Evolutionary conservation across 805 yeast species (phyloP).

Genomic region (Kuraishia floccosa): DNA sequence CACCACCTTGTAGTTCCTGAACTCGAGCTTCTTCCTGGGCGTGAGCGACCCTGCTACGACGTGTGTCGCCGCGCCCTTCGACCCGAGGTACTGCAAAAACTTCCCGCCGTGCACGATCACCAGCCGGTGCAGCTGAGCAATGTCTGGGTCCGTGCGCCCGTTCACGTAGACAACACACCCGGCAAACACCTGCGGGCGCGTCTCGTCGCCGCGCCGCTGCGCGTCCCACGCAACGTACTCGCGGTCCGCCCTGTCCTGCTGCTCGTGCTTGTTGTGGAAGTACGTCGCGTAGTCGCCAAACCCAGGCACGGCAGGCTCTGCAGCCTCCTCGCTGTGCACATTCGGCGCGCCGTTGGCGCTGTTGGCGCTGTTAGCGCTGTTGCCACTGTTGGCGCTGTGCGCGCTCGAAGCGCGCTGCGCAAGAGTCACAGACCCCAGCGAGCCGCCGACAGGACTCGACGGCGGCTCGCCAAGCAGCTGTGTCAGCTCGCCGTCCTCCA

Average conservation of each 20-base stretch:
- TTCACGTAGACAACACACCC: conserved; percentile 70
- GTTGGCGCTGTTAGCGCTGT: too few relatives aligned
- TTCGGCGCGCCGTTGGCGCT: too few relatives aligned
- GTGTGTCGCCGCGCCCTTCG: conserved; percentile 74
- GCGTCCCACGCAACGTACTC: conserved; percentile 37
- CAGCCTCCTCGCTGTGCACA: conserved; percentile 4
- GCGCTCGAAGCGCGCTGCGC: neutral
- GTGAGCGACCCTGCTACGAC: conserved; percentile 73
- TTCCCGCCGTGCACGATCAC: conserved; percentile 75
- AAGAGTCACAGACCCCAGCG: neutral
- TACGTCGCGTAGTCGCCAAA: conserved; percentile 66
- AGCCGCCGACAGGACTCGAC: too few relatives aligned
- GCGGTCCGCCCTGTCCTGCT: conserved; percentile 50
- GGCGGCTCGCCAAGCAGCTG: too few relatives aligned
- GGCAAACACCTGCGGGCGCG: conserved; percentile 35
- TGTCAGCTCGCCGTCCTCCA: too few relatives aligned
- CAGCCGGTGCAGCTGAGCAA: conserved; percentile 56
- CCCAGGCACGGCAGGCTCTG: conserved; percentile 18
- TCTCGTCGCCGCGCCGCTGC: conserved; percentile 17
- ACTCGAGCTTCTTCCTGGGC: conserved; percentile 60
- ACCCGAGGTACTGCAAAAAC: conserved; percentile 54
- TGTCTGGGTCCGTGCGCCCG: conserved; percentile 81
- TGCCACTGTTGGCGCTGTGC: too few relatives aligned
- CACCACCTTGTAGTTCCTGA: conserved; percentile 61
- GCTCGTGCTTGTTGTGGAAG: conserved; percentile 44